A percentile compares a stretch with the other conserved stretches of the same genome.
Evolutionary conservation across 129 eudicot genomes (phyloP).

Genomic region (Solidago caesia): DNA sequence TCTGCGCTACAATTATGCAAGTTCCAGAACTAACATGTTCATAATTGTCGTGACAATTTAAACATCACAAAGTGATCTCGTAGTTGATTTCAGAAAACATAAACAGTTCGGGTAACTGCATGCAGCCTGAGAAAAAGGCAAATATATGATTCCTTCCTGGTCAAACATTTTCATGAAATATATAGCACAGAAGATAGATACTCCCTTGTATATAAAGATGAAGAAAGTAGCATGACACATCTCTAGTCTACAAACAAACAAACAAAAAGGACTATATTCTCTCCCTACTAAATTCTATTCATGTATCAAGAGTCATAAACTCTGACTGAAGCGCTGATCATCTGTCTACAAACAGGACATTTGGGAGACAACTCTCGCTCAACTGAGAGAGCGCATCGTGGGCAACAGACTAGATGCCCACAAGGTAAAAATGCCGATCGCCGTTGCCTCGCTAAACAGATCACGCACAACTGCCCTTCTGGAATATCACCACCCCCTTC

Average conservation of each 20-base stretch:
- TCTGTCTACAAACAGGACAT: slow-evolving; percentile 89
- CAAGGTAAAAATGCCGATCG: slow-evolving; percentile 87
- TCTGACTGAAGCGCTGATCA: slow-evolving; percentile 63
- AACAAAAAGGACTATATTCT: neutral
- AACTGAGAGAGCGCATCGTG: slow-evolving; percentile 67
- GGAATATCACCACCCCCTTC: slow-evolving; percentile 58
- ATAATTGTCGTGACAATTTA: neutral
- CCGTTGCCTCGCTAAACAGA: slow-evolving; percentile 69
- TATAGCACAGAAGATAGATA: neutral
- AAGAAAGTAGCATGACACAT: neutral
- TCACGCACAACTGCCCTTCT: slow-evolving; percentile 77
- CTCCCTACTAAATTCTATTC: slow-evolving; percentile 9
- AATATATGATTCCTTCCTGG: neutral
- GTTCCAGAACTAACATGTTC: neutral
- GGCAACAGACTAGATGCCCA: slow-evolving; percentile 88
- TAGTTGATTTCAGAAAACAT: neutral
- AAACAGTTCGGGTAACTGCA: neutral
- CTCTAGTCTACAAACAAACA: neutral
- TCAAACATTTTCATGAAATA: neutral
- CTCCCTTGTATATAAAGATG: neutral
- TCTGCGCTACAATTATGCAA: too few relatives aligned
- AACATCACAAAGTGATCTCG: neutral
- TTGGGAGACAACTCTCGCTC: slow-evolving; percentile 73
- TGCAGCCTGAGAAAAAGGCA: neutral
- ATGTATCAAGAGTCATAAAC: slow-evolving; percentile 63